Percentiles rank a stretch among this genome's conserved stretches.
Evolutionary conservation across 805 yeast species (phyloP).

Genomic region (Yarrowia phangngaensis): DNA sequence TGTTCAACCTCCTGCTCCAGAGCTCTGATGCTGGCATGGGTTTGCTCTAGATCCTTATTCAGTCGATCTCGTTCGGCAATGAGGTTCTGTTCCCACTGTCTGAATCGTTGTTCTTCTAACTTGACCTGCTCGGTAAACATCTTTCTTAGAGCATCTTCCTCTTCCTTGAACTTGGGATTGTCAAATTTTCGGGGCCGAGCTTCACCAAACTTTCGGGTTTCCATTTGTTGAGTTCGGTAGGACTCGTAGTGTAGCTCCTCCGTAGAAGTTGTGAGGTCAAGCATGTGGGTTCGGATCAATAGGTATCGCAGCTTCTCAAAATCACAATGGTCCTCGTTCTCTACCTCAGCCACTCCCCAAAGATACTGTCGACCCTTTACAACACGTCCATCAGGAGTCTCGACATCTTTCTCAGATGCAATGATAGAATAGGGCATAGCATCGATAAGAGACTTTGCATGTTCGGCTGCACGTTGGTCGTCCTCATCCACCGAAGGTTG

Average conservation of each 20-base stretch:
- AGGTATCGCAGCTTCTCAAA: slow-evolving; percentile 60
- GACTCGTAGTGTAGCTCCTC: slow-evolving; percentile 67
- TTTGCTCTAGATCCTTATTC: slow-evolving; percentile 87
- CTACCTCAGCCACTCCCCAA: slow-evolving; percentile 88
- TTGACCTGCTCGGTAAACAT: slow-evolving; percentile 95
- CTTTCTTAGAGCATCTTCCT: slow-evolving; percentile 88
- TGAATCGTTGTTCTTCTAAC: slow-evolving; percentile 93
- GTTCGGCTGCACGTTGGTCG: slow-evolving; percentile 32
- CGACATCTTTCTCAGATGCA: slow-evolving; percentile 55
- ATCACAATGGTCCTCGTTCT: slow-evolving; percentile 73
- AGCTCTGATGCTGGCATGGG: slow-evolving; percentile 50
- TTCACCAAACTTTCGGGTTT: slow-evolving; percentile 46
- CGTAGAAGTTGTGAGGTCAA: slow-evolving; percentile 72
- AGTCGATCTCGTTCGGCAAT: slow-evolving; percentile 91
- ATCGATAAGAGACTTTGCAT: slow-evolving; percentile 33
- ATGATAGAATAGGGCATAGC: slow-evolving; percentile 69
- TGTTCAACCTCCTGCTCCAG: slow-evolving; percentile 40
- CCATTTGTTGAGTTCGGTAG: slow-evolving; percentile 58
- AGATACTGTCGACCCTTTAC: slow-evolving; percentile 73
- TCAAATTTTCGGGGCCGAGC: slow-evolving; percentile 43
- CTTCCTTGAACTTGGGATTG: slow-evolving; percentile 94
- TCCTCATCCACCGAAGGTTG: slow-evolving; percentile 46
- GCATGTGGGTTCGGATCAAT: slow-evolving; percentile 64
- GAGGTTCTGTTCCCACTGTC: slow-evolving; percentile 97
- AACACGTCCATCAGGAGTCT: slow-evolving; percentile 44